phyloP scores from a whole-genome alignment of 768 basidiomycete genomes.

The Lactifluus echinatus region DNA sequence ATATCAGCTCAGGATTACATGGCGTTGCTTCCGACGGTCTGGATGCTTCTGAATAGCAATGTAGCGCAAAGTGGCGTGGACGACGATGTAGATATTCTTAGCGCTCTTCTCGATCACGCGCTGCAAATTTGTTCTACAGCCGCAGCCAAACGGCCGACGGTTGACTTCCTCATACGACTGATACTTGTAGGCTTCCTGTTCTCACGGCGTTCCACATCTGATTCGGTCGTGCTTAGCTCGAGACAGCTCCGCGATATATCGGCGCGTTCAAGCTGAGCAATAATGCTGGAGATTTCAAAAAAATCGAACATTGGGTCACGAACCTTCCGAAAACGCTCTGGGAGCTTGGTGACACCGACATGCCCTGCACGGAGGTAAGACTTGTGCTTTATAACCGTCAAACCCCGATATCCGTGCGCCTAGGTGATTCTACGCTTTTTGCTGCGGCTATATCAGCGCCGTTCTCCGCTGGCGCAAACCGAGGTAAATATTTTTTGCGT shows the following conservation, averaged over 20 bases:
- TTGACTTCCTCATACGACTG: slow-evolving; percentile 69
- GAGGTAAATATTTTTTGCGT: slow-evolving; percentile 33
- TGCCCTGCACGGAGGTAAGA: slow-evolving; percentile 50
- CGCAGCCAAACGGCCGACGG: slow-evolving; percentile 52
- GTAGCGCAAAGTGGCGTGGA: slow-evolving; percentile 12
- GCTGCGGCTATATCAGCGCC: slow-evolving; percentile 51
- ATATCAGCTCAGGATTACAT: slow-evolving; percentile 52
- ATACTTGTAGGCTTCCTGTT: slow-evolving; percentile 45
- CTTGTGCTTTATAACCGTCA: background rate
- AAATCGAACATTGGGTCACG: slow-evolving; percentile 56
- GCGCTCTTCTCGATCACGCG: slow-evolving; percentile 60
- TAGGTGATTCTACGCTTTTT: slow-evolving; percentile 56
- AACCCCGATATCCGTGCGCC: background rate
- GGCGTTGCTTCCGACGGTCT: slow-evolving; percentile 67
- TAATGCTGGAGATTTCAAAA: slow-evolving; percentile 24
- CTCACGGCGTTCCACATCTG: background rate
- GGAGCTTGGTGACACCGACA: slow-evolving; percentile 63
- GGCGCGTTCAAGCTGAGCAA: slow-evolving; percentile 39
- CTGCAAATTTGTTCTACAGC: slow-evolving; percentile 49
- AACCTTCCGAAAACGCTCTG: slow-evolving; percentile 77
- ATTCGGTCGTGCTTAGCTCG: slow-evolving; percentile 37
- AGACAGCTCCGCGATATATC: slow-evolving; percentile 43
- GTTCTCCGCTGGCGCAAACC: slow-evolving; percentile 34
- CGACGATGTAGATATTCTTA: slow-evolving; percentile 32
- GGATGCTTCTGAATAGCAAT: slow-evolving; percentile 55